Evolutionary conservation across 371 early-diverging fungal genomes (phyloP), one percentile per base, ranked within the genome.

Genomic region (Mortierella sp.): DNA sequence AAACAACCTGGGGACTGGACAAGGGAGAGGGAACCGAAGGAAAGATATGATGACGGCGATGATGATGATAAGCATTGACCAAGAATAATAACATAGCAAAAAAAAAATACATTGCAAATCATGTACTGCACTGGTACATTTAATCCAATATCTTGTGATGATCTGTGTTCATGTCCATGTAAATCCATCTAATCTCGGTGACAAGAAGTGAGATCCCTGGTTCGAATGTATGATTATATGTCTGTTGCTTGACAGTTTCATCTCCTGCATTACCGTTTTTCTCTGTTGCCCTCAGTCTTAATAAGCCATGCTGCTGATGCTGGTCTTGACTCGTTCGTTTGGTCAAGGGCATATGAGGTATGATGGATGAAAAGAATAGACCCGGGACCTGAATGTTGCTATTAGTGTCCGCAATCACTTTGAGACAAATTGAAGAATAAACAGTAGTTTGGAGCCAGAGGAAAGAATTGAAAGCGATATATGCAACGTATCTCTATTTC

Each of bases 401-500:
- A 68, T 68, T 68, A 63, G 63, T 63, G 68, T 68, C 68, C 68
- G 68, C 68, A 24, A 65, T 65, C 65, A 65, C 21, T 65, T 38
- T 65, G 65, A 65, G 65, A 65, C 68, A 42, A 38, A 42, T 21
- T 68, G 24, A 28, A 58, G 26, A 6, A 19, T 6, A 26, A 38
- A 55, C 24, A 63, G 71, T 45, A 70, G 42, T 44, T 45, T 70
- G 7, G 34, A 63, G 19, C 19, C 11, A 60, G 28, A 63, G 63
- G 31, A 60, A 26, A 34, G 26, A 47, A 47, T 13, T 31, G 16
- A 60, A 31, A 24, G 31, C 31, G 6, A 31, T 6, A 8, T 14
- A 48, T 11, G 16, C 16, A 50, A 68, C 44, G 42, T 68, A 68
- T 24, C 24, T 24, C 42, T 24, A 24, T 9, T 38, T 38, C 44